phyloP scores from a whole-genome alignment of 169 alveolate species.

The Plasmodium fragile region DNA sequence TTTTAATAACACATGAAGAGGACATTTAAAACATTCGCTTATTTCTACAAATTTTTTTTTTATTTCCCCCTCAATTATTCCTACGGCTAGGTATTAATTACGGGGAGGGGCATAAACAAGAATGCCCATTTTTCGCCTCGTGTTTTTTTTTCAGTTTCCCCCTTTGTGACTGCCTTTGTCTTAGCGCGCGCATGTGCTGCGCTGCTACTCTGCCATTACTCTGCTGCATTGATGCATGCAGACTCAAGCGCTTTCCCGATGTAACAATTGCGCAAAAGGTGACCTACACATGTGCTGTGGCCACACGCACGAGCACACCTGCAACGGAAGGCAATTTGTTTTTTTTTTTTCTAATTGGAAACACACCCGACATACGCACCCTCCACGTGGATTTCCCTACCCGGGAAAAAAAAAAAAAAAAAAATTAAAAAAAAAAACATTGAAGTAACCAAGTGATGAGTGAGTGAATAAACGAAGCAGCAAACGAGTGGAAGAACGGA shows the following conservation, averaged over 20 bases:
- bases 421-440: not conserved
- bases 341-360: not conserved
- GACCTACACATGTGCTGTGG: not conserved
- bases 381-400: not conserved
- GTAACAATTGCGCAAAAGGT: not conserved
- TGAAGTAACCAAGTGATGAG: not conserved
- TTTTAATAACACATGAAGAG: not conserved
- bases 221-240: not conserved
- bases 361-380: not conserved
- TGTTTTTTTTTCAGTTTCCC: not conserved
- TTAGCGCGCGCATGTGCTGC: conserved; percentile 6
- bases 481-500: not conserved
- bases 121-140: not conserved
- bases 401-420: not conserved
- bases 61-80: not conserved
- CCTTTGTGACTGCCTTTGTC: not conserved
- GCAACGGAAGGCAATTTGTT: not conserved
- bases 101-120: not conserved
- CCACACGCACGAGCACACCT: not conserved
- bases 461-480: not conserved
- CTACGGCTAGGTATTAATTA: not conserved
- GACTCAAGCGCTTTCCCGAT: not conserved
- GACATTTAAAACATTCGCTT: not conserved
- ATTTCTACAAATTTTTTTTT: conserved; percentile 26
- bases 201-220: not conserved